A percentile compares a stretch with the other conserved stretches of the same genome.
Evolutionary conservation across 768 basidiomycete genomes (phyloP).

Genomic region (Lentinula detonsa): DNA sequence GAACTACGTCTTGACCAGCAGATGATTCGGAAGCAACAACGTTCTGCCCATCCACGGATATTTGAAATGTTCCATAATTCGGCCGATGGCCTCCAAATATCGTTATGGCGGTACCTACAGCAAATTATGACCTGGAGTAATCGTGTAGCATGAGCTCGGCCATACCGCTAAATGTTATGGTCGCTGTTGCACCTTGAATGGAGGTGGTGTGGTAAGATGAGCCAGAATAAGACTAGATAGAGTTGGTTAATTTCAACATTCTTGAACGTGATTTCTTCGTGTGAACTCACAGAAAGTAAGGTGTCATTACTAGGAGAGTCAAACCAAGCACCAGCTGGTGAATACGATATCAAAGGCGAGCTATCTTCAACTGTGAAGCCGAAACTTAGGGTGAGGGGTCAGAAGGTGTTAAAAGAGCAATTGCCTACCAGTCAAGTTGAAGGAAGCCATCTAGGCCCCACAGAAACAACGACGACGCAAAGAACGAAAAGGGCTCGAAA

Average conservation of each 20-base stretch:
- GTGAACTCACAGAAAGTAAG: slow-evolving; percentile 26
- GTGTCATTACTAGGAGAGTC: slow-evolving; percentile 36
- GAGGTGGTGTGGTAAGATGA: slow-evolving; percentile 38
- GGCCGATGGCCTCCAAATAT: slow-evolving; percentile 42
- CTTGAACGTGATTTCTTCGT: no score
- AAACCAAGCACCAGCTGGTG: slow-evolving; percentile 43
- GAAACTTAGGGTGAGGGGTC: background rate
- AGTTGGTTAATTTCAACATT: background rate
- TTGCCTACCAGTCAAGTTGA: slow-evolving; percentile 34
- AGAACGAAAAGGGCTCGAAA: slow-evolving; percentile 8
- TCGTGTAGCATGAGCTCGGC: background rate
- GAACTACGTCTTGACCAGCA: slow-evolving; percentile 17
- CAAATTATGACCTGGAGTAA: background rate
- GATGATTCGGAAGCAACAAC: slow-evolving; percentile 31
- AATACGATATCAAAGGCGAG: slow-evolving; percentile 48
- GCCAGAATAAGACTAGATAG: slow-evolving; percentile 36
- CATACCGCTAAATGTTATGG: slow-evolving; percentile 44
- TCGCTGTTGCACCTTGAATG: slow-evolving; percentile 40
- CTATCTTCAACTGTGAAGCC: slow-evolving; percentile 44
- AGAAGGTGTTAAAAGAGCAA: background rate
- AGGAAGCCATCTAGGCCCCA: slow-evolving; percentile 43
- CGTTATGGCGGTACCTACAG: slow-evolving; percentile 43
- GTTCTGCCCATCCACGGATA: slow-evolving; percentile 37
- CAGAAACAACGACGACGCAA: slow-evolving; percentile 14
- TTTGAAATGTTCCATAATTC: slow-evolving; percentile 39